Evolutionary conservation across 2,329 filamentous ascomycete species (phyloP).

Genomic region (Aspergillus sp.): DNA sequence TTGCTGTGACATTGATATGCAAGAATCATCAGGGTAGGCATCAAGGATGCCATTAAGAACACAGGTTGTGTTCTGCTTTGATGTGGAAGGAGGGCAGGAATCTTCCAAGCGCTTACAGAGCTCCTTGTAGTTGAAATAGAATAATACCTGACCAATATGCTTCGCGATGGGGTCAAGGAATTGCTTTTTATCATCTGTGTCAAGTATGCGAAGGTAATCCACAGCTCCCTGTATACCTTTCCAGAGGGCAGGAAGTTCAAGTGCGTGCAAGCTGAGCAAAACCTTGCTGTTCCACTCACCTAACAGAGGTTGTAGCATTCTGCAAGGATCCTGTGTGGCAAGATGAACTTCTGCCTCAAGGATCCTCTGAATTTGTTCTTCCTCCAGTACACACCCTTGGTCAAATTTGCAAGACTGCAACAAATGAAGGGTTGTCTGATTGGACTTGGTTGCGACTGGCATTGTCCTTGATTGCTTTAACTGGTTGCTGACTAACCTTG

Average conservation of each 20-base stretch:
- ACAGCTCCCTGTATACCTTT: constrained; percentile 2
- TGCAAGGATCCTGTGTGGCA: background rate
- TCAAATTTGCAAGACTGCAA: background rate
- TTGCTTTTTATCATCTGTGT: constrained; percentile 57
- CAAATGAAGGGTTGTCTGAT: background rate
- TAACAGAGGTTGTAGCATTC: constrained; percentile 62
- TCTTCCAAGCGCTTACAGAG: constrained; percentile 1
- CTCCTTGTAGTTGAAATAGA: constrained; percentile 5
- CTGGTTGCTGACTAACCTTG: background rate
- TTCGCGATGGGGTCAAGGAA: constrained; percentile 39
- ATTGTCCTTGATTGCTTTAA: background rate
- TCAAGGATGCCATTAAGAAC: constrained; percentile 1
- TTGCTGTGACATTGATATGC: background rate
- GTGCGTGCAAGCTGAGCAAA: constrained; percentile 1
- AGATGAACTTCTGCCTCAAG: background rate
- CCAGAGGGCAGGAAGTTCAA: constrained; percentile 4
- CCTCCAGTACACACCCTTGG: background rate
- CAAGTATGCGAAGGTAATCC: constrained; percentile 3
- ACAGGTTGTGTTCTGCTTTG: background rate
- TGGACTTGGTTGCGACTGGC: background rate
- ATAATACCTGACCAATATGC: constrained; percentile 1
- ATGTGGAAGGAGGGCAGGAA: background rate
- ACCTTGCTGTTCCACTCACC: constrained; percentile 1
- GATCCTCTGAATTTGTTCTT: constrained; percentile 1
- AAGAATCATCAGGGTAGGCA: constrained; percentile 1